These are phyloP conservation scores for Psilocybe azurescens DNA, from an alignment of 768 basidiomycete genomes.

Conservation along the genomic window DNA sequence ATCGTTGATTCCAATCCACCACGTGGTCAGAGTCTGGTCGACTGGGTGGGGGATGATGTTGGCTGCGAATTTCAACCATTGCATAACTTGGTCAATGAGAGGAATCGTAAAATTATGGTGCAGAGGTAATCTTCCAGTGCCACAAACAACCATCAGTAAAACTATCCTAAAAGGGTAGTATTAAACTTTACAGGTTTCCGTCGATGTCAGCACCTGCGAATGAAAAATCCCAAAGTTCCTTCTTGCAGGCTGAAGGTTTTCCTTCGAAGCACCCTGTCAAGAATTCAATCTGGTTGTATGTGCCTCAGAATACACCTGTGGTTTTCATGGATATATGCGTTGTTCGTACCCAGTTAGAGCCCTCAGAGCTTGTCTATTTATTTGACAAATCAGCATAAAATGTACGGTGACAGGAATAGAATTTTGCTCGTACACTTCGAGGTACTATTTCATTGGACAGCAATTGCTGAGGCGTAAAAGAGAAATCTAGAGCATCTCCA, in stretches of 20 bases:
- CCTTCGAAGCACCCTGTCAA: slow-evolving; percentile 57
- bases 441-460: slow-evolving; percentile 49
- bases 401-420: not conserved
- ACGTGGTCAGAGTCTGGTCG: slow-evolving; percentile 49
- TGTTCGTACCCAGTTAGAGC: slow-evolving; percentile 51
- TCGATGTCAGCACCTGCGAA: slow-evolving; percentile 59
- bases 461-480: slow-evolving; percentile 47
- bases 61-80: slow-evolving; percentile 51
- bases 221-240: slow-evolving; percentile 60
- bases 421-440: slow-evolving; percentile 39
- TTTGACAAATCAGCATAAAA: not conserved
- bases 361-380: slow-evolving; percentile 56
- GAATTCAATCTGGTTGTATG: slow-evolving; percentile 47
- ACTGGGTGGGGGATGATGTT: slow-evolving; percentile 48
- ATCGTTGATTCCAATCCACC: slow-evolving; percentile 69
- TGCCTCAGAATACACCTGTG: not conserved
- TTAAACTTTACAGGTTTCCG: slow-evolving; percentile 34
- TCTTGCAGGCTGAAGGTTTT: slow-evolving; percentile 44
- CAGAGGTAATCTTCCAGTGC: slow-evolving; percentile 42
- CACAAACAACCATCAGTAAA: not conserved
- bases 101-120: slow-evolving; percentile 54
- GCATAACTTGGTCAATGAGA: slow-evolving; percentile 53
- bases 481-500: slow-evolving; percentile 46
- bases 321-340: not conserved
- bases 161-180: not conserved